Base-by-base conservation (phyloP, 2,329 filamentous ascomycete species). In the Trichophyton benhamiae region DNA sequence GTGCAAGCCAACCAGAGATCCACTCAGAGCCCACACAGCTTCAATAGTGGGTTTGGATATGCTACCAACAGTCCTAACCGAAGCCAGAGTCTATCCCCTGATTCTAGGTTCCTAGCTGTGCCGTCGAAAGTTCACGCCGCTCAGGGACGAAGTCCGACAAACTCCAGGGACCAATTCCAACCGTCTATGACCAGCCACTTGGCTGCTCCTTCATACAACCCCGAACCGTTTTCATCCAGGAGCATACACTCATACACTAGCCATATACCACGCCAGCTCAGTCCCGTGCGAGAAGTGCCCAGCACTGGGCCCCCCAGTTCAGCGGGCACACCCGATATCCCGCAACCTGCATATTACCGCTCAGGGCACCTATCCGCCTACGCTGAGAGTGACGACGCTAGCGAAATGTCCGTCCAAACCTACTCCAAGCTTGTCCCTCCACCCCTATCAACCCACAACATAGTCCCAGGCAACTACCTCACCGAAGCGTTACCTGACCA, bases 191-290 rank as follows among this genome's bases (percentile, higher is more conserved):
- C 41, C 13, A 27, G 8, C 46, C 46, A 49, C 46, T 6, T 15
- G 15, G 30, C 25, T 33, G 30, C 25, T 33, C 30, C 49, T 2
- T 11, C 49, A 36, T 55, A 15, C 30, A 25, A 1, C 0, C 49
- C 49, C 2, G 49, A 55, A 33, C 49, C 49, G 8, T 15, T 36
- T 11, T n/a, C 49, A 15, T 55, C 49, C 3, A 33, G 49, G 9
- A 55, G 49, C n/a, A 55, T 55, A 13, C 15, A 36, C 8, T 55
- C 49, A 33, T 55, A 33, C 49, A 27, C 17, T 15, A 55, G 49
- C 27, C 49, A 55, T 55, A 55, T 58, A 7, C 38, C 55, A n/a
- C 41, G 55, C 11, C 55, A 44, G n/a, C 55, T 58, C 17, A 58
- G 55, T 33, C 55, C 55, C 15, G 55, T 58, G 41, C 30, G 36